Conservation (phyloP, 768 basidiomycete species). For the Phlebiopsis gigantea region DNA sequence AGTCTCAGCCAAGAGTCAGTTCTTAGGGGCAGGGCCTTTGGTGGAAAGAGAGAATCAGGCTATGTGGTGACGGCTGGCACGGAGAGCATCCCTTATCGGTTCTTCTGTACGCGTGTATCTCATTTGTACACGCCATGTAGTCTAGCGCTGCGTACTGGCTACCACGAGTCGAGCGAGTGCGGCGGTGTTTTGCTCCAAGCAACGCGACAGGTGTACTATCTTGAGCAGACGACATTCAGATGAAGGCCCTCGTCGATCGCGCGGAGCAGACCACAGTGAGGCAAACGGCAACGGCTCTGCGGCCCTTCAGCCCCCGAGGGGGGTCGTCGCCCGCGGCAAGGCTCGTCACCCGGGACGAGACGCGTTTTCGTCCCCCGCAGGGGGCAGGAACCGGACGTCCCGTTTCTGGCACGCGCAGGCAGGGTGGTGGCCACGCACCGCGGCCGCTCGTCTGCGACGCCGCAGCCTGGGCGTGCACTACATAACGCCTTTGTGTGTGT, state of each 20-base stretch:
- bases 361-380: background rate
- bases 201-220: background rate
- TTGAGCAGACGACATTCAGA: background rate
- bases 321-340: background rate
- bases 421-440: conserved; percentile 16
- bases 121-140: background rate
- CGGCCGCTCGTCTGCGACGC: background rate
- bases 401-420: conserved; percentile 23
- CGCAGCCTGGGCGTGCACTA: background rate
- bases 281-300: background rate
- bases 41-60: background rate
- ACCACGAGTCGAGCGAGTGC: background rate
- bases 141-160: background rate
- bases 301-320: background rate
- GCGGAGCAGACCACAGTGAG: background rate
- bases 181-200: background rate
- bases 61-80: background rate
- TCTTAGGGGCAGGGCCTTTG: background rate
- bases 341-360: background rate
- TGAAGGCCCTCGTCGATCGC: background rate
- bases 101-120: background rate
- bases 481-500: conserved; percentile 7
- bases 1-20: background rate
- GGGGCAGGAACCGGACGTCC: background rate
- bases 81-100: background rate